Percentiles rank a stretch among this genome's conserved stretches.
Evolutionary conservation across 176 grass and related monocot species (phyloP).

Genomic region (Poa annua): DNA sequence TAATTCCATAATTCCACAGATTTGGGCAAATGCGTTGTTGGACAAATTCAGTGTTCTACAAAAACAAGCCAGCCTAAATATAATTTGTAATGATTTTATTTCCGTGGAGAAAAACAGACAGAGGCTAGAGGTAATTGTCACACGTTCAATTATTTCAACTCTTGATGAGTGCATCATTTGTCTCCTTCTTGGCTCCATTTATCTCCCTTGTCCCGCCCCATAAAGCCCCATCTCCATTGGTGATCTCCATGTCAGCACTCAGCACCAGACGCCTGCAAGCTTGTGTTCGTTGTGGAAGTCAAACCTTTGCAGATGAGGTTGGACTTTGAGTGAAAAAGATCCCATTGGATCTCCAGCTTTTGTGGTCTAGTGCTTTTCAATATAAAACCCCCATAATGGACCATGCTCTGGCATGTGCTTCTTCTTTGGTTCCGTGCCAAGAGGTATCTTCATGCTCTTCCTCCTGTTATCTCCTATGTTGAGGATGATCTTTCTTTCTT

Average conservation of each 20-base stretch:
- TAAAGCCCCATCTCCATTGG: conserved; percentile 40
- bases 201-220: background rate
- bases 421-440: conserved; percentile 21
- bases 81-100: background rate
- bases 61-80: background rate
- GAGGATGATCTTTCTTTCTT: background rate
- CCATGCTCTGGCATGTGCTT: conserved; percentile 31
- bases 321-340: conserved; percentile 37
- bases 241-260: background rate
- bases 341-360: background rate
- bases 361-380: background rate
- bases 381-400: conserved; percentile 52
- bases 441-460: conserved; percentile 40
- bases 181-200: conserved; percentile 26
- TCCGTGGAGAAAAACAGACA: too few species aligned
- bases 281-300: background rate
- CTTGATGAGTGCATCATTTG: background rate
- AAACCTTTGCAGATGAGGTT: conserved; percentile 46
- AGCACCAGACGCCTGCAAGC: background rate
- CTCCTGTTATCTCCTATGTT: background rate
- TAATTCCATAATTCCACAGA: background rate
- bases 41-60: background rate
- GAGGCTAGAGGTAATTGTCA: conserved; percentile 30
- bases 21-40: background rate
- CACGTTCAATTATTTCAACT: conserved; percentile 2